Evolutionary conservation across 352 stramenopile species (phyloP), one percentile per base, ranked within the genome.

Genomic region (Globisporangium rhizosaccharum): DNA sequence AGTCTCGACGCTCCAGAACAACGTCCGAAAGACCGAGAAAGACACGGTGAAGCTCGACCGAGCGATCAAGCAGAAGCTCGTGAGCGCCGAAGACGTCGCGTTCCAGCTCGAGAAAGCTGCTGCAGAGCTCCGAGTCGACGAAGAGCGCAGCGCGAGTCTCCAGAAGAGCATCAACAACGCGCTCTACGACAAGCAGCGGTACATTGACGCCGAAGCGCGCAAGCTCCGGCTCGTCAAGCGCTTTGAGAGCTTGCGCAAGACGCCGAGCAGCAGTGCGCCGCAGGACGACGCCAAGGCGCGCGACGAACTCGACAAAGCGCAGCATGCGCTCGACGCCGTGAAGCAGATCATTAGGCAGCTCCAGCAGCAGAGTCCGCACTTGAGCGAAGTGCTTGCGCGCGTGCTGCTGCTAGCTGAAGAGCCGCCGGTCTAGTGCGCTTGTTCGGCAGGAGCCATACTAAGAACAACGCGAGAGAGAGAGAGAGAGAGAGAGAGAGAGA

Each of bases 141-240:
- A 92, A 59, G 80, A 93, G 62, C 76, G 71, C 20, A 68, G 67
- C 3, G 67, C 83, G 46, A 67, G 59, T 8, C 73, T 96, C 4
- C 88, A 97, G 67, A 76, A 76, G 11, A 61, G 65, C 28, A 96
- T 97, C 59, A 97, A 97, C 72, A 68, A 76, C 47, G 71, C 77
- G 44, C 66, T 97, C 26, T 98, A 97, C 64, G 88, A 97, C 36
- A 97, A 97, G 51, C 91, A 97, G 65, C 73, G 85, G 20, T 88
- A 85, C 52, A 86, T 92, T 28, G 85, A 96, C 57, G 82, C 75
- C 23, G 74, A 87, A 51, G 65, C 75, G 23, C 74, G 80, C 30
- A 87, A 94, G 55, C 59, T 91, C 57, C 75, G 84, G 11, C 73
- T 96, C 56, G 62, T 77, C 25, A 85, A 88, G 51, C 67, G 85